These are phyloP conservation scores for Phytophthora idaei DNA, from an alignment of 352 stramenopile species.

Conservation along the genomic window DNA sequence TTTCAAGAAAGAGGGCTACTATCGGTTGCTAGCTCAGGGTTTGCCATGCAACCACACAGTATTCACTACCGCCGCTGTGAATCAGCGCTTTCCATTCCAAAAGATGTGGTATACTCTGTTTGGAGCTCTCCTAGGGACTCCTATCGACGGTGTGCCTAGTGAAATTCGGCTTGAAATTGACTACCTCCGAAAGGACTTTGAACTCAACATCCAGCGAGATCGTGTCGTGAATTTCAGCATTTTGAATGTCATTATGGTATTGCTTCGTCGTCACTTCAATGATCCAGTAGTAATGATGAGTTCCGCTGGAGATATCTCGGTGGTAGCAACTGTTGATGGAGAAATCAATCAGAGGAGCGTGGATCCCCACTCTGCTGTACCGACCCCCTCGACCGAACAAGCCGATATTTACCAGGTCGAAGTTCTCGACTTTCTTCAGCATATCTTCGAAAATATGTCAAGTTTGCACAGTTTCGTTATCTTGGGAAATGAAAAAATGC, in stretches of 20 bases:
- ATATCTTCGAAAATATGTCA: conserved; percentile 57
- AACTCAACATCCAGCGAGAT: conserved; percentile 64
- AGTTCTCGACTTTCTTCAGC: conserved; percentile 64
- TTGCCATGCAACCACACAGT: conserved; percentile 51
- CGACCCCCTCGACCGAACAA: conserved; percentile 6
- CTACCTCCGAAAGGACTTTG: conserved; percentile 72
- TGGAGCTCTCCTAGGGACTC: conserved; percentile 63
- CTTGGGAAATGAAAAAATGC: conserved; percentile 49
- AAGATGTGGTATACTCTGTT: conserved; percentile 77
- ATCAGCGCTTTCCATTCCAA: conserved; percentile 57
- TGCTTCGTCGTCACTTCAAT: conserved; percentile 65
- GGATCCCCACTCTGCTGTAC: not conserved
- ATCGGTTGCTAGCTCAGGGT: conserved; percentile 63
- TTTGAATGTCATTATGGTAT: conserved; percentile 53
- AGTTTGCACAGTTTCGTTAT: conserved; percentile 41
- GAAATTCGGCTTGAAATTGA: conserved; percentile 70
- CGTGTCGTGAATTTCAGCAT: conserved; percentile 59
- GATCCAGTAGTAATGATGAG: conserved; percentile 46
- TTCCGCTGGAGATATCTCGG: conserved; percentile 6
- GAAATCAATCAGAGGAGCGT: not conserved
- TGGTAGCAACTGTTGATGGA: not conserved
- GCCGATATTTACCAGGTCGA: conserved; percentile 40
- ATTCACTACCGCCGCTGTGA: conserved; percentile 23
- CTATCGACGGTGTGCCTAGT: conserved; percentile 65
- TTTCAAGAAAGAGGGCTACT: conserved; percentile 76